Percentiles rank a stretch among this genome's conserved stretches.
Conservation (phyloP, 345 rosid genomes). For the Aegle marmelos region DNA sequence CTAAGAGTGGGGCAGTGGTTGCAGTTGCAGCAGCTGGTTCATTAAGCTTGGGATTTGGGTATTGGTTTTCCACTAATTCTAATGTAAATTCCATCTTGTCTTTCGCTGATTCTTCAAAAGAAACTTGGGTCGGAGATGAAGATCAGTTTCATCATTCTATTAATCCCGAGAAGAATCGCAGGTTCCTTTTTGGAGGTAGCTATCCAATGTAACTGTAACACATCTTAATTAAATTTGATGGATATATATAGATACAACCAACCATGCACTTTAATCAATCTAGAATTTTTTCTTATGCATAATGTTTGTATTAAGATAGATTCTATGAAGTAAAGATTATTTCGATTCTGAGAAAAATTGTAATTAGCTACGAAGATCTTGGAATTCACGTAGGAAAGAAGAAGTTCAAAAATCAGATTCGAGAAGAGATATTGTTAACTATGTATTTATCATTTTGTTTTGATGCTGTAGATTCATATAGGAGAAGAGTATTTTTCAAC, state of each 20-base stretch:
- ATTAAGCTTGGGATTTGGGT: slow-evolving; percentile 30
- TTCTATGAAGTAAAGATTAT: too few relatives aligned
- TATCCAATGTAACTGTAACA: neutral
- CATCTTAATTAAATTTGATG: too few relatives aligned
- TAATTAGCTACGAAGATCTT: too few relatives aligned
- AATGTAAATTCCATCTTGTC: slow-evolving; percentile 17
- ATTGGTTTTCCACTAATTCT: slow-evolving; percentile 12
- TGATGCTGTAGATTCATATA: slow-evolving; percentile 40
- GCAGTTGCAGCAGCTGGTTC: slow-evolving; percentile 32
- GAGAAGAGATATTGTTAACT: neutral
- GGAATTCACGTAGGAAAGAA: too few relatives aligned
- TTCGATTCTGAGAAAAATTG: too few relatives aligned
- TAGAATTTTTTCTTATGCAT: too few relatives aligned
- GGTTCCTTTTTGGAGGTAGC: slow-evolving; percentile 46
- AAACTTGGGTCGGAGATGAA: neutral
- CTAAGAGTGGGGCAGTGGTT: slow-evolving; percentile 21
- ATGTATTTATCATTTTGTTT: neutral
- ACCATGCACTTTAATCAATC: neutral
- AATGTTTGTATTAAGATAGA: too few relatives aligned
- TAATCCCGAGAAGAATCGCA: slow-evolving; percentile 21
- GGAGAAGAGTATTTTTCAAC: slow-evolving; percentile 66
- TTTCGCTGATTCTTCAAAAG: slow-evolving; percentile 26
- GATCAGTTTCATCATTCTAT: slow-evolving; percentile 18
- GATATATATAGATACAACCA: neutral
- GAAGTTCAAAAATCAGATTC: too few relatives aligned